These are phyloP conservation scores for Kodamaea kaohsiungensis DNA, from an alignment of 805 yeast genomes.

Conservation along the genomic window DNA sequence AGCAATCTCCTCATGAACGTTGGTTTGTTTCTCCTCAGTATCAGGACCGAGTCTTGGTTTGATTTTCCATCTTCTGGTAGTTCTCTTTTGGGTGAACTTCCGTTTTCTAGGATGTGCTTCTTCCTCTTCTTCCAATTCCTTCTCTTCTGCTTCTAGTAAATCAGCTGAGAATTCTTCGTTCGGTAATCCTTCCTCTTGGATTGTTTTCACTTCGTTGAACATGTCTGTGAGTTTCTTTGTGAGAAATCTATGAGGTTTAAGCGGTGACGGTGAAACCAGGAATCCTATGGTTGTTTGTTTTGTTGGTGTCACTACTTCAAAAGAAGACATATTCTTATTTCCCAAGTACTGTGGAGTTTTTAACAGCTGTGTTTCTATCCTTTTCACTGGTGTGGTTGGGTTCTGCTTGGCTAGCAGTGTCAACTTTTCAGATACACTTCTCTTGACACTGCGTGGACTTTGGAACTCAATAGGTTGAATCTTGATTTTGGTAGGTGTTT, in stretches of 20 bases:
- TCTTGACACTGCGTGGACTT: background rate
- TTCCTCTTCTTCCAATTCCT: slow-evolving; percentile 12
- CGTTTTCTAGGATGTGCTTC: slow-evolving; percentile 19
- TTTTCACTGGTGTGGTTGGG: background rate
- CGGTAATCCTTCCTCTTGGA: slow-evolving; percentile 22
- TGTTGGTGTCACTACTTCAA: slow-evolving; percentile 4
- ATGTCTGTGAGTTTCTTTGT: slow-evolving; percentile 43
- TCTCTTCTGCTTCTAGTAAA: slow-evolving; percentile 6
- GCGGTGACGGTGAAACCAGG: slow-evolving; percentile 49
- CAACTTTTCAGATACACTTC: slow-evolving; percentile 9
- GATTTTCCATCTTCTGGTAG: slow-evolving; percentile 52
- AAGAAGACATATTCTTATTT: background rate
- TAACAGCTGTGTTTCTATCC: background rate
- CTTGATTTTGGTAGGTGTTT: slow-evolving; percentile 35
- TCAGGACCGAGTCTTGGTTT: slow-evolving; percentile 35
- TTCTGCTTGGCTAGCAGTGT: background rate
- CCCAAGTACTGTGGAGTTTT: background rate
- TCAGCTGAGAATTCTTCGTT: slow-evolving; percentile 16
- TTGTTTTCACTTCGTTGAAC: slow-evolving; percentile 45
- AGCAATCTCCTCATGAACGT: slow-evolving; percentile 45
- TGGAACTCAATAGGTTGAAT: background rate
- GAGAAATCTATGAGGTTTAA: slow-evolving; percentile 35
- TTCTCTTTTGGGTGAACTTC: slow-evolving; percentile 50
- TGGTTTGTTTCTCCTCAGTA: slow-evolving; percentile 32
- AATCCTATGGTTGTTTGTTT: slow-evolving; percentile 17